Evolutionary conservation across 2,329 filamentous ascomycete genomes (phyloP).

Genomic region (Colletotrichum zoysiae): DNA sequence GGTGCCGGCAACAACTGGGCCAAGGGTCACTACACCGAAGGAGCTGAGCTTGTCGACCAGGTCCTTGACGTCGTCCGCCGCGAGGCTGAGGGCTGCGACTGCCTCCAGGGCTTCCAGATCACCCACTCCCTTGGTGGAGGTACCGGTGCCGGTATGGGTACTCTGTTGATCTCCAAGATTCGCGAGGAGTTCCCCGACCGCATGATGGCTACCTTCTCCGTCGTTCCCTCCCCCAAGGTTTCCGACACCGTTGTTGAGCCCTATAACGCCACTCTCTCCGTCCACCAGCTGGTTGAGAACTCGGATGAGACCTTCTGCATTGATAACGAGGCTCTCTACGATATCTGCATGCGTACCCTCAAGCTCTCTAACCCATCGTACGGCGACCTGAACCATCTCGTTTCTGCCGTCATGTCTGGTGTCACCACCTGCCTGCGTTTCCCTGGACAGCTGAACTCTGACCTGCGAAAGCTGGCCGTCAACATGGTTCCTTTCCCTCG

Average conservation of each 20-base stretch:
- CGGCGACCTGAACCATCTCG: slow-evolving; percentile 99
- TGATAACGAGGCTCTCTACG: slow-evolving; percentile 99
- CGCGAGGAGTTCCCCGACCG: slow-evolving; percentile 99
- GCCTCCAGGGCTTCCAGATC: slow-evolving; percentile 99
- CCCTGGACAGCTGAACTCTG: slow-evolving; percentile 99
- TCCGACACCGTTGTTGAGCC: slow-evolving; percentile 99
- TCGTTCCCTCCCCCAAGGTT: slow-evolving; percentile 98
- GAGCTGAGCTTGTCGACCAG: slow-evolving; percentile 98
- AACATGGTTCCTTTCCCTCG: slow-evolving; percentile 99
- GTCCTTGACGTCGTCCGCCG: slow-evolving; percentile 98
- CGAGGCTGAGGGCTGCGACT: slow-evolving; percentile 98
- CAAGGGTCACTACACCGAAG: slow-evolving; percentile 99
- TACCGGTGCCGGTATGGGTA: slow-evolving; percentile 99
- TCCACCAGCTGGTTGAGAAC: slow-evolving; percentile 99
- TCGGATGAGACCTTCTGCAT: slow-evolving; percentile 99
- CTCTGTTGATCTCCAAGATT: slow-evolving; percentile 99
- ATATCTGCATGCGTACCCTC: slow-evolving; percentile 99
- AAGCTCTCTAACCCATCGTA: slow-evolving; percentile 99
- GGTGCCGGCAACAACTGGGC: slow-evolving; percentile 99
- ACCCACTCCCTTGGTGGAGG: slow-evolving; percentile 99
- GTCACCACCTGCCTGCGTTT: slow-evolving; percentile 99
- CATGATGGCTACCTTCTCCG: slow-evolving; percentile 99
- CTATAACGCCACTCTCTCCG: slow-evolving; percentile 98
- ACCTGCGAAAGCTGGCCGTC: slow-evolving; percentile 98
- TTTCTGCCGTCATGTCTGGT: slow-evolving; percentile 99